Conservation (phyloP, 1,284 basidiomycete genomes). For the Rhodotorula sp. region DNA sequence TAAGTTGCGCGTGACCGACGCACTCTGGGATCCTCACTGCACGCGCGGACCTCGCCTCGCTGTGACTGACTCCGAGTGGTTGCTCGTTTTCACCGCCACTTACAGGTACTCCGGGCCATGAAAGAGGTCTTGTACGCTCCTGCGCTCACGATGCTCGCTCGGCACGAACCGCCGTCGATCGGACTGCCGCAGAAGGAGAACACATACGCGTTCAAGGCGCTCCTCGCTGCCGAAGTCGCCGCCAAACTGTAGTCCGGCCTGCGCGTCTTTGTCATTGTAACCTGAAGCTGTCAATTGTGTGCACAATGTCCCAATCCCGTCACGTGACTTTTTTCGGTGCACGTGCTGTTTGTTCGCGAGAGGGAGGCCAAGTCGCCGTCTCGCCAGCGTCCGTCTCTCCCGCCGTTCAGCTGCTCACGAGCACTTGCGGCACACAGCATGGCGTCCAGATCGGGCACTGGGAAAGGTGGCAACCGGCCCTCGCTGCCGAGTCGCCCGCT, state of each 20-base stretch:
- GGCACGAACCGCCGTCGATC: constrained; percentile 10
- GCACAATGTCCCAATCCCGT: too few species aligned
- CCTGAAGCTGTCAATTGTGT: not conserved
- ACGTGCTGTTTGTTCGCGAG: not conserved
- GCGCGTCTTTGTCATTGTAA: too few species aligned
- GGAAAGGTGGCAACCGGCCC: too few species aligned
- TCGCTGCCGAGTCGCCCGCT: not conserved
- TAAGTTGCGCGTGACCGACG: not conserved
- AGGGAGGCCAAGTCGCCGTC: not conserved
- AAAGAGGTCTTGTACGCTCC: constrained; percentile 22
- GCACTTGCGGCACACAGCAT: not conserved
- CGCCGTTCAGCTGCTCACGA: not conserved
- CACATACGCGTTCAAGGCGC: not conserved
- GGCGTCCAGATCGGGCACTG: too few species aligned
- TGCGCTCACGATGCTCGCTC: constrained; percentile 8
- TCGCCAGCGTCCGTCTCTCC: not conserved
- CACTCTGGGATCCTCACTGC: not conserved
- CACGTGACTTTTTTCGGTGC: not conserved
- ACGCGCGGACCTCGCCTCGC: not conserved
- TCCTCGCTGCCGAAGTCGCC: constrained; percentile 1
- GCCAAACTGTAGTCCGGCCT: constrained; percentile 22
- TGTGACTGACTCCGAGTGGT: not conserved
- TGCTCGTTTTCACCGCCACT: too few species aligned
- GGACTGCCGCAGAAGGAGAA: constrained; percentile 4
- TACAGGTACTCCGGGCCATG: constrained; percentile 31